Conservation (phyloP, 345 rosid species). For the Corchorus capsularis region DNA sequence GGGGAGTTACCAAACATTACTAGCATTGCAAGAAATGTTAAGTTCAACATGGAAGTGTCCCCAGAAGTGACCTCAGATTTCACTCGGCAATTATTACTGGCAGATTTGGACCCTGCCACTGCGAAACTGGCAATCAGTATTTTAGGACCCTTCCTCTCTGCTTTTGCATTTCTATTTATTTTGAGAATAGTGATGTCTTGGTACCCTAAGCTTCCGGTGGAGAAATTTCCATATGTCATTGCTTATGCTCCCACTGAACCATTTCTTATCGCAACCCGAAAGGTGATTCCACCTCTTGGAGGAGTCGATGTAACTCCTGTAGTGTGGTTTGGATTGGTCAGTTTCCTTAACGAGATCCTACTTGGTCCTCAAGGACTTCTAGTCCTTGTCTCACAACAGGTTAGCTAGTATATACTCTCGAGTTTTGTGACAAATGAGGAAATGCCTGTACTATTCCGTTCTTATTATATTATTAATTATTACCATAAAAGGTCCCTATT, state of each 20-base stretch:
- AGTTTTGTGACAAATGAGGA: not conserved
- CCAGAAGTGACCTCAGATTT: constrained; percentile 24
- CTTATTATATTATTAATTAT: too few species aligned
- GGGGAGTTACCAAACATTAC: not conserved
- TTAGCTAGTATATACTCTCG: constrained; percentile 29
- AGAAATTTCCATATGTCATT: constrained; percentile 78
- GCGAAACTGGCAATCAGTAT: constrained; percentile 71
- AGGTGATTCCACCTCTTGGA: constrained; percentile 84
- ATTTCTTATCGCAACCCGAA: constrained; percentile 63
- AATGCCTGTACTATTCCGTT: constrained; percentile 2
- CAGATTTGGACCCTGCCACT: constrained; percentile 72
- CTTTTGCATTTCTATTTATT: constrained; percentile 70
- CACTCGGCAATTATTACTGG: constrained; percentile 37
- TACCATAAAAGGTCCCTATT: too few species aligned
- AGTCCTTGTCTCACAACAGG: constrained; percentile 80
- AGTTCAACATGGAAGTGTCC: constrained; percentile 6
- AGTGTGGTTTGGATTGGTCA: constrained; percentile 79
- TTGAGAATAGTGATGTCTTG: constrained; percentile 89
- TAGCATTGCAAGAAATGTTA: not conserved
- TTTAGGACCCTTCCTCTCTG: constrained; percentile 73
- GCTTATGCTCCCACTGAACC: constrained; percentile 96
- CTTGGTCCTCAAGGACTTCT: constrained; percentile 94
- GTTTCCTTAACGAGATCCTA: constrained; percentile 86
- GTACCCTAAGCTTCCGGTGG: constrained; percentile 90
- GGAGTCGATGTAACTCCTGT: constrained; percentile 95